Base-by-base conservation (phyloP, 2,329 filamentous ascomycete genomes). In the Alternaria incomplexa region DNA sequence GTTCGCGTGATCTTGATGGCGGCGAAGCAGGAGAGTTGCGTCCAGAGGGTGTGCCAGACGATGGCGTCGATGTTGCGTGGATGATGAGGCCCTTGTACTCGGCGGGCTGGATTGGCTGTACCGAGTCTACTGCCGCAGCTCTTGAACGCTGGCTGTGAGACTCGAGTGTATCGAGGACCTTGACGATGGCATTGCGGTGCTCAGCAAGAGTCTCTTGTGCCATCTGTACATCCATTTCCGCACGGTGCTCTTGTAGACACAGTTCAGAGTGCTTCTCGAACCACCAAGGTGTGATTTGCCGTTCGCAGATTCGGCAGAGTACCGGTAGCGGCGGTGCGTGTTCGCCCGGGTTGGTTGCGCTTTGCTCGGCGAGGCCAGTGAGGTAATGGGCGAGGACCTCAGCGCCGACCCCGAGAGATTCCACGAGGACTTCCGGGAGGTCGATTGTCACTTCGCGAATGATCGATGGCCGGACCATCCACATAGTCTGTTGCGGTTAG, bases 261-360 rank as follows among this genome's bases (percentile, higher is more conserved):
- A 98, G 84, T 73, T 99, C 96, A 2, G 95, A 97, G 78, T 99
- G 96, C 80, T 98, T 99, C 81, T 99, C 96, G 72, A 99, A 99
- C 96, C 96, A 99, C 96, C 96, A 99, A 0, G 95, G 93, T 5
- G 93, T 93, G 64, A 99, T 98, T 66, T 97, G 93, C 57, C 96
- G 92, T 78, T 99, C 96, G 79, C 96, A 99, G 58, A 99, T 98
- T 56, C 96, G 93, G 80, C 96, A 99, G 15, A 99, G 87, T 5
- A 98, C 91, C 0, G 93, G 93, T 11, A 89, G 85, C 0, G 95
- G 93, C 3, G 93, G 93, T 10, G 93, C 90, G 77, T 94, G 90
- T 73, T 90, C 89, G 53, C 88, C 87, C 20, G 91, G 89, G 73
- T 89, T 93, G 44, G 91, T 91, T 26, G 90, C 85, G 53, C 92